phyloP scores from a whole-genome alignment of 495 filamentous ascomycete species.

The Thozetella sp. region DNA sequence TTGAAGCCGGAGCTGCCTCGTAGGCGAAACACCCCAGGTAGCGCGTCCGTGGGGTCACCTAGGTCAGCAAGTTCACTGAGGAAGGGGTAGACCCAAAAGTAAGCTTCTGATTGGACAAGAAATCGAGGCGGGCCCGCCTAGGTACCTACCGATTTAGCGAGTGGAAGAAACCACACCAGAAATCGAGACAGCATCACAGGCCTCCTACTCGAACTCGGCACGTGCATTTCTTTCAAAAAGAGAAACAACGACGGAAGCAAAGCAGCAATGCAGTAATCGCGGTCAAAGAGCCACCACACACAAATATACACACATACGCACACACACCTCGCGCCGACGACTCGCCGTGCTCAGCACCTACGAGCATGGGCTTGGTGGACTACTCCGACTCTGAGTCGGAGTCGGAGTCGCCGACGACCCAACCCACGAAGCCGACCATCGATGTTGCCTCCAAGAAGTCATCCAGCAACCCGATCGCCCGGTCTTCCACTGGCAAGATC shows the following conservation, averaged over 20 bases:
- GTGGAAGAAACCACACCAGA: too few species aligned
- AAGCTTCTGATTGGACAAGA: background rate
- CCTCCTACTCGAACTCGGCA: too few species aligned
- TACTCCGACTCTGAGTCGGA: conserved; percentile 84
- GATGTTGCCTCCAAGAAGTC: conserved; percentile 46
- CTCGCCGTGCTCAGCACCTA: background rate
- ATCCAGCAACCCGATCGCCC: conserved; percentile 78
- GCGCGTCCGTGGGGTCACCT: background rate
- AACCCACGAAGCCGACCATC: conserved; percentile 25
- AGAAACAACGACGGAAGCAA: background rate
- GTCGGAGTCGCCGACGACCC: conserved; percentile 54
- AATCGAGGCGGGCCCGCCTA: too few species aligned
- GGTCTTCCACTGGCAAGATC: conserved; percentile 80
- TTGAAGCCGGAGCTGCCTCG: background rate
- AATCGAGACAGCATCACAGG: too few species aligned
- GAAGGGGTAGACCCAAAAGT: background rate
- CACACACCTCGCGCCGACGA: too few species aligned
- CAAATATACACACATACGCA: background rate
- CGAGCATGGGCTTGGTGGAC: conserved; percentile 71
- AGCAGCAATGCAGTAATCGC: too few species aligned
- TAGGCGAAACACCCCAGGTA: background rate
- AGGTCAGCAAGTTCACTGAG: background rate
- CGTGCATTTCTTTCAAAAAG: too few species aligned
- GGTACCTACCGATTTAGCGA: too few species aligned
- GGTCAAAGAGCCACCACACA: background rate